Evolutionary conservation across 176 grass and related monocot genomes (phyloP), one percentile per base, ranked within the genome.

Genomic region (Neostapfia colusana): DNA sequence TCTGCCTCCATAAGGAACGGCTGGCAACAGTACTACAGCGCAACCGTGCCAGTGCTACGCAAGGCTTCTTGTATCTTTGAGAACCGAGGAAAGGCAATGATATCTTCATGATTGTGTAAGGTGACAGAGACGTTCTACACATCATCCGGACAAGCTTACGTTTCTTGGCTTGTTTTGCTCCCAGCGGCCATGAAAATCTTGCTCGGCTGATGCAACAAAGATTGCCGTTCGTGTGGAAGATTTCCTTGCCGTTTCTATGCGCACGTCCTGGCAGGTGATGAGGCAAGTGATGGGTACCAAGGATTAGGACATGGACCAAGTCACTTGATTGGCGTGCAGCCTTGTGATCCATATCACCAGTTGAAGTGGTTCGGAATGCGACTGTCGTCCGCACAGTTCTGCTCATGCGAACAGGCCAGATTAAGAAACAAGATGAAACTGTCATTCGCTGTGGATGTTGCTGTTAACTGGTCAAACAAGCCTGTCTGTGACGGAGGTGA

Each of bases 211-310:
- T 60, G 85, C 27, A 77, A 34, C 65, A 56, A 63, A 57, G 79
- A 82, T 62, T 45, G 65, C 74, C 65, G 51, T 35, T 68, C 79
- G 79, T 83, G 67, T 78, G 85, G 42, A 25, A 15, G 46, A 68
- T n/a, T 36, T 81, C 14, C 70, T 75, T 63, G 8, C 31, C 28
- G 4, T 74, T 35, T 38, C 15, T 18, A 63, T 12, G 34, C 41
- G 25, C 2, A 51, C 31, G 73, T 67, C 37, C 50, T 31, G 10
- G 40, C n/a, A n/a, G n/a, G n/a, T n/a, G 67, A 74, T 68, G 46
- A 83, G 55, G 23, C 31, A 61, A 44, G 25, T 25, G 68, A 56
- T 13, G 20, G 36, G 36, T 2, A 51, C 21, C 10, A 50, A 1
- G 55, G 63, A 50, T 51, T 41, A 69, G 42, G 70, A 66, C 13